These are phyloP conservation scores for Pyrus pyrifolia DNA, from an alignment of 306 rosid genomes.

Conservation along the genomic window DNA sequence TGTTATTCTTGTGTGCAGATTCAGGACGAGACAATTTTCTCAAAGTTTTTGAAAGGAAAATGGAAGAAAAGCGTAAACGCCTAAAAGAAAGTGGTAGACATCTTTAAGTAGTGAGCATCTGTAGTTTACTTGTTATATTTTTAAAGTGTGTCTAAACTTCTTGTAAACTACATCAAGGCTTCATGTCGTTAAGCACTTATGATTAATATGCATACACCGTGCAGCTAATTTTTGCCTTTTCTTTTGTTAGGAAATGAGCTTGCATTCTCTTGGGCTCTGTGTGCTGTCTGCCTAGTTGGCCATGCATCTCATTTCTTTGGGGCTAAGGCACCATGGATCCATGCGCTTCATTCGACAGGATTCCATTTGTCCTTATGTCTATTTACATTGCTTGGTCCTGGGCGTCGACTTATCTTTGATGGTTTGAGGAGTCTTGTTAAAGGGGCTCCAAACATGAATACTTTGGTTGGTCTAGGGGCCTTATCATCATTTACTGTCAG, in stretches of 20 bases:
- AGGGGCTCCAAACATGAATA: constrained; percentile 91
- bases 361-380: constrained; percentile 81
- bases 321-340: constrained; percentile 76
- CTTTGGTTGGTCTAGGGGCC: constrained; percentile 97
- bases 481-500: constrained; percentile 95
- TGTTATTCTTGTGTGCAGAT: constrained; percentile 56
- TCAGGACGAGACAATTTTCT: constrained; percentile 62
- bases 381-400: constrained; percentile 91
- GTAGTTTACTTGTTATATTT: constrained; percentile 15
- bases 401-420: constrained; percentile 83
- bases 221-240: constrained; percentile 14
- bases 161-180: constrained; percentile 4
- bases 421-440: constrained; percentile 79
- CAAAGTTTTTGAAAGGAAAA: constrained; percentile 73
- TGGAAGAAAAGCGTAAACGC: constrained; percentile 72
- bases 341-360: constrained; percentile 71
- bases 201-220: constrained; percentile 1
- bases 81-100: constrained; percentile 78
- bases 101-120: constrained; percentile 22
- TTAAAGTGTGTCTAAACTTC: background rate
- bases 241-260: constrained; percentile 64
- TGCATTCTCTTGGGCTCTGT: constrained; percentile 92
- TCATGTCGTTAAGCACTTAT: background rate
- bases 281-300: constrained; percentile 92
- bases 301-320: constrained; percentile 88